Evolutionary conservation across 148 eudicot genomes (phyloP).

Genomic region (Suaeda aralocaspica): DNA sequence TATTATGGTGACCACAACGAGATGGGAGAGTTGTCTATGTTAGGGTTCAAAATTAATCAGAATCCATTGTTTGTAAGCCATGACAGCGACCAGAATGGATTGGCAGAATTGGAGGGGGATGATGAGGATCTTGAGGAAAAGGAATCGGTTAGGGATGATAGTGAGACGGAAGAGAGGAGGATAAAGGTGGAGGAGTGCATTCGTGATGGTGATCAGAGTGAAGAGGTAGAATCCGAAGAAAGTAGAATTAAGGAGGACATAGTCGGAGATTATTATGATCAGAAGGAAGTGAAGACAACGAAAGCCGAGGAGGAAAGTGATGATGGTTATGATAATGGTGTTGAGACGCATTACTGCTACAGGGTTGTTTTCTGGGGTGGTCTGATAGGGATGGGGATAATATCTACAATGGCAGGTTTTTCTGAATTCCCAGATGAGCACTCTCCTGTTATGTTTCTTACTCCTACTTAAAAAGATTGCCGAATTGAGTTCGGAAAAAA

Average conservation of each 20-base stretch:
- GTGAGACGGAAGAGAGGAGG: not conserved
- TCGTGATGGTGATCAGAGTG: not conserved
- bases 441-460: conserved; percentile 13
- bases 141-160: not conserved
- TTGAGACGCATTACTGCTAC: not conserved
- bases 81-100: not conserved
- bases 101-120: no score
- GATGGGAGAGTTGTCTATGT: not conserved
- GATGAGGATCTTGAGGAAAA: not conserved
- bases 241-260: not conserved
- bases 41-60: conserved; percentile 14
- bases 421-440: conserved; percentile 14
- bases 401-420: conserved; percentile 8
- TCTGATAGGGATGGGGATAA: conserved; percentile 5
- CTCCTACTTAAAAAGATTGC: conserved; percentile 21
- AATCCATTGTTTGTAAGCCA: conserved; percentile 19
- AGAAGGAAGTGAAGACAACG: not conserved
- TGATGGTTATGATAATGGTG: not conserved
- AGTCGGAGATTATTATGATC: not conserved
- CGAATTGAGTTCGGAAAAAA: no score
- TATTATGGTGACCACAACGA: not conserved
- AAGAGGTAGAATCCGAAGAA: not conserved
- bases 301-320: not conserved
- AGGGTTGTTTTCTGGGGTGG: conserved; percentile 13
- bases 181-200: not conserved